phyloP scores from a whole-genome alignment of 169 alveolate genomes.

The Theileria equi region DNA sequence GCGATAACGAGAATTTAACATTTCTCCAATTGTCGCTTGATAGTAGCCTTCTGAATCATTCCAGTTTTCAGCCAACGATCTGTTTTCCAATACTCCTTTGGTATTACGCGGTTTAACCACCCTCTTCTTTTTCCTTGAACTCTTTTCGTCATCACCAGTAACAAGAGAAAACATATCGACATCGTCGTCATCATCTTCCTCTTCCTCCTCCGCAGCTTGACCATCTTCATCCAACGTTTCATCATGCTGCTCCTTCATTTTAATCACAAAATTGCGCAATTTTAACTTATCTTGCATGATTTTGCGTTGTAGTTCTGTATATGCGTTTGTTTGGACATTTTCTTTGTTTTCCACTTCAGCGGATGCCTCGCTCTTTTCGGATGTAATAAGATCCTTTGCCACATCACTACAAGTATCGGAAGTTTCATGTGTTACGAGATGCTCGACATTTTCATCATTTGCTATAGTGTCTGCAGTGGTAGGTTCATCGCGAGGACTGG shows the following conservation, averaged over 20 bases:
- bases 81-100: slow-evolving; percentile 22
- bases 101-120: background rate
- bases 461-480: no score
- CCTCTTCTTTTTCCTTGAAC: slow-evolving; percentile 2
- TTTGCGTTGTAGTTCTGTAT: slow-evolving; percentile 59
- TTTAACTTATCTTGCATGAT: slow-evolving; percentile 65
- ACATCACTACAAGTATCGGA: background rate
- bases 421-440: no score
- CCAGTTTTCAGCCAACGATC: slow-evolving; percentile 74
- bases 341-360: background rate
- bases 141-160: background rate
- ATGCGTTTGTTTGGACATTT: background rate
- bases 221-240: slow-evolving; percentile 24
- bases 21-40: slow-evolving; percentile 83
- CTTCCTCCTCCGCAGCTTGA: slow-evolving; percentile 1
- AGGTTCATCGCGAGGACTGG: no score
- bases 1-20: slow-evolving; percentile 79
- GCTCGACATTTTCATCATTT: no score
- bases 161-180: slow-evolving; percentile 55
- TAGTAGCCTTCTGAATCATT: slow-evolving; percentile 80
- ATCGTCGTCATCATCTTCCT: slow-evolving; percentile 56
- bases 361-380: background rate
- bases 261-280: slow-evolving; percentile 67
- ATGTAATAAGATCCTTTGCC: background rate
- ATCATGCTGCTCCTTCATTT: slow-evolving; percentile 65